phyloP scores from a whole-genome alignment of 1,284 basidiomycete species.

The Ganoderma leucocontextum region DNA sequence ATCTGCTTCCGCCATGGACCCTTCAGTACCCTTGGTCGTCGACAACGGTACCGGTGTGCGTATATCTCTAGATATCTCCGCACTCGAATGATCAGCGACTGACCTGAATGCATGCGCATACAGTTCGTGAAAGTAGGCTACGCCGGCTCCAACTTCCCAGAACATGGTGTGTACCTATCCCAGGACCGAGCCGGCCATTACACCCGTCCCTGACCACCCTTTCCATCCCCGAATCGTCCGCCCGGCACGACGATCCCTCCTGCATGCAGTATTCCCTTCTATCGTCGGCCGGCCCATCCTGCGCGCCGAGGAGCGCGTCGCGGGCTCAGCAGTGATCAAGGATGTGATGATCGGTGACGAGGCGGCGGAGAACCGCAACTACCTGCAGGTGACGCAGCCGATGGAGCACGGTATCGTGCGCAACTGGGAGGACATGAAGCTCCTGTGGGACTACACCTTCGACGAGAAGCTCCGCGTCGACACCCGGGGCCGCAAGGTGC shows the following conservation, averaged over 20 bases:
- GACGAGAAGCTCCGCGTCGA: conserved; percentile 94
- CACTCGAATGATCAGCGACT: conserved; percentile 12
- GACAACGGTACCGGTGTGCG: conserved; percentile 98
- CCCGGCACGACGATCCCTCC: not conserved
- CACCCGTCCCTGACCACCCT: not conserved
- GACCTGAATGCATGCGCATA: conserved; percentile 17
- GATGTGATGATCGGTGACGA: conserved; percentile 99
- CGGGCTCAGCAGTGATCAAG: conserved; percentile 81
- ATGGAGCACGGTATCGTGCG: conserved; percentile 99
- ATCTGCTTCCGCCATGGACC: conserved; percentile 58
- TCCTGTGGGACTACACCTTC: conserved; percentile 99
- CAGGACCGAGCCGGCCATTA: not conserved
- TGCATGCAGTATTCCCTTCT: conserved; percentile 88
- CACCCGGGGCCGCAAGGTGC: conserved; percentile 87
- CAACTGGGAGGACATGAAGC: conserved; percentile 99
- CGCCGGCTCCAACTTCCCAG: conserved; percentile 98
- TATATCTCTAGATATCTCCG: conserved; percentile 22
- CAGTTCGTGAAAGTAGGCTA: conserved; percentile 99
- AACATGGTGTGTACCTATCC: conserved; percentile 77
- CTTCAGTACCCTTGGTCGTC: conserved; percentile 85
- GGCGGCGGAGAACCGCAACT: conserved; percentile 93
- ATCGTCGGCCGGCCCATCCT: conserved; percentile 97
- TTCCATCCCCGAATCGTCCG: not conserved
- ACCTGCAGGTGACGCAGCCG: conserved; percentile 95
- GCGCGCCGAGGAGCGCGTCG: conserved; percentile 93